Percentiles rank a stretch among this genome's conserved stretches.
phyloP scores from a whole-genome alignment of 2,329 filamentous ascomycete species.

The Aspergillus aculeatinus region DNA sequence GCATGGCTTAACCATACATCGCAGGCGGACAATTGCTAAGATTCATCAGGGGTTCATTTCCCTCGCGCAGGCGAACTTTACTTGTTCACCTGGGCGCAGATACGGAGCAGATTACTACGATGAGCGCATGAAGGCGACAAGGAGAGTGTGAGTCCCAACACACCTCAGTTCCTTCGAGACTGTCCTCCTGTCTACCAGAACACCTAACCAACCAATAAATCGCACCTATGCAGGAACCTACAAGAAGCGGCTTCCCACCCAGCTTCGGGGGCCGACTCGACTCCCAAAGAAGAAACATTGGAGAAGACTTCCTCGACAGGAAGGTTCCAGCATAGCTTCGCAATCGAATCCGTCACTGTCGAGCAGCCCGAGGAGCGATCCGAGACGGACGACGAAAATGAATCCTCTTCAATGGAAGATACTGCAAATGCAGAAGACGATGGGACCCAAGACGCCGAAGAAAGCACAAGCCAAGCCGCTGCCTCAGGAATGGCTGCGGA shows the following conservation, averaged over 20 bases:
- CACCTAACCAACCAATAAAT: slow-evolving; percentile 3
- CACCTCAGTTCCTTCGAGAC: neutral
- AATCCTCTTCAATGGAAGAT: neutral
- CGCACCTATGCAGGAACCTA: slow-evolving; percentile 13
- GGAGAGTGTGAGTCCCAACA: slow-evolving; percentile 37
- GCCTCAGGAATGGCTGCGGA: slow-evolving; percentile 6
- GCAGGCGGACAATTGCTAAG: slow-evolving; percentile 5
- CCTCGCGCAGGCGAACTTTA: slow-evolving; percentile 51
- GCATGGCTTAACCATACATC: neutral
- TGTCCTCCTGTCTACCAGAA: neutral
- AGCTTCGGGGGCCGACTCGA: neutral
- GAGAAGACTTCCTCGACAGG: slow-evolving; percentile 4
- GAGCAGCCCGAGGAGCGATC: slow-evolving; percentile 7
- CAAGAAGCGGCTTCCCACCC: slow-evolving; percentile 2
- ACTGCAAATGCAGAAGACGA: neutral
- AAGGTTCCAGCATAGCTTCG: slow-evolving; percentile 10
- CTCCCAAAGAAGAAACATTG: neutral
- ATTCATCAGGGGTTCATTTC: slow-evolving; percentile 46
- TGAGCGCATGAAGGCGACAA: slow-evolving; percentile 50
- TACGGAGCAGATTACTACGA: slow-evolving; percentile 53
- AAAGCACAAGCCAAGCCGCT: neutral
- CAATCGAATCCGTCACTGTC: slow-evolving; percentile 9
- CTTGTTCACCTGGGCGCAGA: slow-evolving; percentile 44
- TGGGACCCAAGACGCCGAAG: neutral
- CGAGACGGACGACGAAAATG: slow-evolving; percentile 4